Conservation (phyloP, 768 basidiomycete genomes). For the Hypholoma sublateritium region DNA sequence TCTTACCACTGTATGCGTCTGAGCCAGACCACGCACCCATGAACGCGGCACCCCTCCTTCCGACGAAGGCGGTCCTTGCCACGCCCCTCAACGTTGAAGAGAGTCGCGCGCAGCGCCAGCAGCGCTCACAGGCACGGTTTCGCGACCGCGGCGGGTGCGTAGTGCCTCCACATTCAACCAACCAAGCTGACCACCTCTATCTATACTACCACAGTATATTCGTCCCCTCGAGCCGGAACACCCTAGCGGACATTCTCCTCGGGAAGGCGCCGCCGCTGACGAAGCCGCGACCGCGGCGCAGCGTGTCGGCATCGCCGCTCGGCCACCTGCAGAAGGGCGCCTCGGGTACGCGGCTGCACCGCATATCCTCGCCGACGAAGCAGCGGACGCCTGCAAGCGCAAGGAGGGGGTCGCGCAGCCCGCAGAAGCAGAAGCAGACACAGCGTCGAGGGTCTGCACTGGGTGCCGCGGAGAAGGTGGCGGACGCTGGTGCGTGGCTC, state of each 20-base stretch:
- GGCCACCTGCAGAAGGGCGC: slow-evolving; percentile 11
- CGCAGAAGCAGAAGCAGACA: no score
- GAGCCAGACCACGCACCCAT: no score
- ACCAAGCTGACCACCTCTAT: no score
- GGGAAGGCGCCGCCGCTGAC: slow-evolving; percentile 36
- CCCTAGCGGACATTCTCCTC: slow-evolving; percentile 52
- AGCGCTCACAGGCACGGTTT: slow-evolving; percentile 65
- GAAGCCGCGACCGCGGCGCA: slow-evolving; percentile 21
- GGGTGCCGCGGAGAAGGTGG: background rate
- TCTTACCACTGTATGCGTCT: background rate
- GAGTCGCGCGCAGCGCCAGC: slow-evolving; percentile 58
- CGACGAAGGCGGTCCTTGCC: slow-evolving; percentile 15
- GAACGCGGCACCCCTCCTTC: background rate
- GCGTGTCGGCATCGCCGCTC: slow-evolving; percentile 30
- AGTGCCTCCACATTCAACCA: no score
- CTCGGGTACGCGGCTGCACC: background rate
- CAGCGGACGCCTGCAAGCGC: background rate
- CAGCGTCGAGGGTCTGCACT: background rate
- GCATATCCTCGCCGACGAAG: slow-evolving; percentile 3
- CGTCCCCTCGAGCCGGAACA: slow-evolving; percentile 48
- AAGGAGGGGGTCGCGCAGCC: slow-evolving; percentile 2
- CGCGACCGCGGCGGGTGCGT: slow-evolving; percentile 68
- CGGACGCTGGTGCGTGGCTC: background rate
- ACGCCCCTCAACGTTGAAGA: slow-evolving; percentile 46
- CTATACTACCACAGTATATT: slow-evolving; percentile 59